Base-by-base conservation (phyloP, 495 filamentous ascomycete genomes). In the Neurospora discreta region DNA sequence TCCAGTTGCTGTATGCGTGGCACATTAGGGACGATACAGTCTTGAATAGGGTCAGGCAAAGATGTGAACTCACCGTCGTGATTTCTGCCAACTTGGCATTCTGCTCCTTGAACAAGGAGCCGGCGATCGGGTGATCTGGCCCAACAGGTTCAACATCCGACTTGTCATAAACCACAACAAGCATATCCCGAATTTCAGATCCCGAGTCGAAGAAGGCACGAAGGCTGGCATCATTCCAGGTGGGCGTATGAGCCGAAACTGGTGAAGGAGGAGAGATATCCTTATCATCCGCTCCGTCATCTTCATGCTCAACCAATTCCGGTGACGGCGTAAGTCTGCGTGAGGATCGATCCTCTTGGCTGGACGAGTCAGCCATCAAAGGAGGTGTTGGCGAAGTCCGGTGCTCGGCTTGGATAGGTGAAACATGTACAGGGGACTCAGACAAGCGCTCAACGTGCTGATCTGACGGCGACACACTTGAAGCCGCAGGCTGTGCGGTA, bases 101-200 rank as follows among this genome's bases (percentile, higher is more conserved):
- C 80, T 97, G 91, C 75, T 95, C 93, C 70, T 88, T 90, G 84
- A 94, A 98, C 40, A 98, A 79, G 33, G 87, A 88, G 5, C 88
- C 88, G 36, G 92, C 93, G 36, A 97, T 85, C 1, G 95, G 94
- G 83, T 98, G 93, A 67, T 97, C 92, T 39, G 88, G 86, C 0
- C 89, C 87, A 13, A 90, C 90, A 39, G 92, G 91, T 69, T 88
- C 86, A 40, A 94, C 88, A 71, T 91, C 91, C 30, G 88, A 91
- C 81, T 92, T 95, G 80, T 98, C 94, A 77, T 97, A 92, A 38
- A 99, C 93, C 67, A 99, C 90, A 10, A 94, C 86, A 70, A 98
- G 87, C 78, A 98, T 84, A 78, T 99, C 95, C 58, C 92, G 88
- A 74, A 99, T 92, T 73, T 97, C 94, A n/a, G 87, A 90, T 58